Evolutionary conservation across 768 basidiomycete species (phyloP), one percentile per base, ranked within the genome.

Genomic region (Mycena rosella): DNA sequence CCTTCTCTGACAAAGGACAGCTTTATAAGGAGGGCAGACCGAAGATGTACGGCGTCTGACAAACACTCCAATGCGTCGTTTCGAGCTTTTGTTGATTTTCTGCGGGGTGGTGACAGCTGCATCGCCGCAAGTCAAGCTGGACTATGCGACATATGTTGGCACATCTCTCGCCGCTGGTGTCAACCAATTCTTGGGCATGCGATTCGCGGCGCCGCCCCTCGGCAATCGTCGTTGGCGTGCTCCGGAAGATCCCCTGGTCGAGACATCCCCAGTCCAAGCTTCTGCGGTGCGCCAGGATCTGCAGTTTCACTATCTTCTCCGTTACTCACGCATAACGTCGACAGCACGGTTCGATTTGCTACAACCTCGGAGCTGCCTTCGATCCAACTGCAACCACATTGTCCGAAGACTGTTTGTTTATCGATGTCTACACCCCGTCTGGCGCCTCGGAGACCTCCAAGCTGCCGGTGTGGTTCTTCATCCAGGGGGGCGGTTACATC

Each of bases 391-490:
- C 53, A 57, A 63, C 53, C 42, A 44, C 63, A 36, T 29, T 49
- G 54, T 56, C 63, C 45, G 63, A 63, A 55, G 63, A 63, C 47
- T 63, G 63, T 48, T 49, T 63, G 26, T 63, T 63, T 24, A 63
- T 63, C 54, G 63, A 63, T 44, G 63, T 63, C 44, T 63, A 63
- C 47, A 53, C 63, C 26, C 63, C 63, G 29, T 63, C 63, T 54
- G 52, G 61, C 10, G 42, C 61, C 61, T 53, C 61, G 11, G 61
- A 52, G 61, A 63, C 51, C 51, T 54, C 61, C 18, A 63, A 63
- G 26, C 54, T 63, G 52, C 63, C 63, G 18, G 63, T 63, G 54
- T 63, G 63, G 63, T 63, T 63, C 45, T 63, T 55, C 63, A 63
- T 63, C 63, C 63, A 63, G 53, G 63, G 62, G 24, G 63, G 63